Base-by-base conservation (phyloP, 106 monocot genomes). In the Acorus calamus region DNA sequence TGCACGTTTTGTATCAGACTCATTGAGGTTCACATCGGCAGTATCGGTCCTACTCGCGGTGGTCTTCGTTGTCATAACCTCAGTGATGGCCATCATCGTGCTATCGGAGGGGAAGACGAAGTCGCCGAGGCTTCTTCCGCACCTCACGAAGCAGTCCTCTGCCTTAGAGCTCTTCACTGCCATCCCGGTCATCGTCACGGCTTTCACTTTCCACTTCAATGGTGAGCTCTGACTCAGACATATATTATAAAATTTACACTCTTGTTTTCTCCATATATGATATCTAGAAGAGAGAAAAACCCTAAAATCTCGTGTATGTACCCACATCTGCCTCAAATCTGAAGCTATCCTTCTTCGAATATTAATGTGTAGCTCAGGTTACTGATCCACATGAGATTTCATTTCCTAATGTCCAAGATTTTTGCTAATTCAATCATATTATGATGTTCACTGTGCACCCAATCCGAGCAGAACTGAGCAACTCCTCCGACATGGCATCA, bases 191-290 rank as follows among this genome's bases (percentile, higher is more conserved):
- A 86, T 86, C 81, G 81, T 81, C 3, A 93, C 88, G 55, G 92
- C 92, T 0, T 93, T 78, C 60, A 78, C 88, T 45, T 93, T 86
- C 69, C 92, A 92, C 62, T 92, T 92, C 64, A 92, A 92, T 70
- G 84, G 86, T 4, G 87, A 86, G 56, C 92, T 84, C 0, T n/a
- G n/a, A n/a, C n/a, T n/a, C n/a, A n/a, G n/a, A 28, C 28, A 28
- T 28, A 28, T 28, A 28, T 28, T 28, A n/a, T 28, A 28, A 28
- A 28, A n/a, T n/a, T n/a, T n/a, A n/a, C n/a, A n/a, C n/a, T n/a
- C n/a, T n/a, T n/a, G n/a, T n/a, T n/a, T n/a, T n/a, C n/a, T n/a
- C n/a, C n/a, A 28, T 28, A 28, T 28, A 28, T 28, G 28, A 28
- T 28, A 28, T 28, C 28, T 28, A 28, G 0, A 28, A 28, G 28